phyloP scores from a whole-genome alignment of 2,329 filamentous ascomycete genomes.

The Pseudocercospora cruenta region DNA sequence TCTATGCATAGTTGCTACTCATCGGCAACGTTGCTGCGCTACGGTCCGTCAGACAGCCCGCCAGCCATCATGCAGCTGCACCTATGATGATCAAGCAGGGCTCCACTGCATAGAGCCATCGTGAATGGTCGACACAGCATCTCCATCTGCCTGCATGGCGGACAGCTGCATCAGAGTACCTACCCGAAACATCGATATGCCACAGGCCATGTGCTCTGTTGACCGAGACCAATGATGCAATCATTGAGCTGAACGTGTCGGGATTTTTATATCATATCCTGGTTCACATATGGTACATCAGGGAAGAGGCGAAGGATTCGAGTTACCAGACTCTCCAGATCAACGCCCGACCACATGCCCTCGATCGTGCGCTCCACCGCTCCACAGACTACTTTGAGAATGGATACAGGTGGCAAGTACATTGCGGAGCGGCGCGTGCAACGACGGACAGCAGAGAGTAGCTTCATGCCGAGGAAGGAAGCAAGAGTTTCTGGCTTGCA shows the following conservation, averaged over 20 bases:
- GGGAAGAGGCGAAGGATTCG: conserved; percentile 16
- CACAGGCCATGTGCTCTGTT: conserved; percentile 20
- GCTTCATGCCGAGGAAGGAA: conserved; percentile 24
- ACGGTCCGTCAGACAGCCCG: conserved; percentile 26
- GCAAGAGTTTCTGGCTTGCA: conserved; percentile 8
- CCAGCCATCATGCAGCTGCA: conserved; percentile 18
- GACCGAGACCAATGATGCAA: conserved; percentile 23
- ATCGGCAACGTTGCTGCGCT: conserved; percentile 11
- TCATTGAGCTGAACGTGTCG: conserved; percentile 18
- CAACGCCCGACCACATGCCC: conserved; percentile 17
- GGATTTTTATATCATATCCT: conserved; percentile 11
- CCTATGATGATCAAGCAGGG: conserved; percentile 22
- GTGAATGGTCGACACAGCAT: conserved; percentile 19
- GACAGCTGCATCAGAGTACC: conserved; percentile 19
- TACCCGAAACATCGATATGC: conserved; percentile 21
- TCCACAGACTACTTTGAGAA: neutral
- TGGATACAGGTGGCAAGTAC: neutral
- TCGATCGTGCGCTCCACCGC: conserved; percentile 3
- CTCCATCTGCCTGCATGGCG: conserved; percentile 18
- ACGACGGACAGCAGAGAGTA: conserved; percentile 19
- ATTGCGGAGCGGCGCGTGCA: conserved; percentile 17
- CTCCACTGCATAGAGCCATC: conserved; percentile 21
- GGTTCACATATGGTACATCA: conserved; percentile 11
- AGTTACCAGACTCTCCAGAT: conserved; percentile 23
- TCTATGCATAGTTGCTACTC: conserved; percentile 7